Evolutionary conservation across 1,284 basidiomycete genomes (phyloP).

Genomic region (Pterulicium gracile): DNA sequence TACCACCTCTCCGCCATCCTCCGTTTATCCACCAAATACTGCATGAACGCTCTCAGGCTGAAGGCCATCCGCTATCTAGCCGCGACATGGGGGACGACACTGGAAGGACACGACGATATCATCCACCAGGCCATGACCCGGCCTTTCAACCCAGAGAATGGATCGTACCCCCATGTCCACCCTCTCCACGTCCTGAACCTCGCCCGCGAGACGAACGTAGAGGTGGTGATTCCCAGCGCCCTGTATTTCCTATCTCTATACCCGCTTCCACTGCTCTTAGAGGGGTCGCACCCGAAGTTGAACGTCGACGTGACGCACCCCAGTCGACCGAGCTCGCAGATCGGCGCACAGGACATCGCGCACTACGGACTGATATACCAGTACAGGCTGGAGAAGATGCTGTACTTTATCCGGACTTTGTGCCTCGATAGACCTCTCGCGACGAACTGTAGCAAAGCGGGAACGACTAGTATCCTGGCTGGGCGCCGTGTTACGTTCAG

Average conservation of each 20-base stretch:
- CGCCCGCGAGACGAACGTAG: conserved; percentile 39
- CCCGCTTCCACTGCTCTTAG: conserved; percentile 35
- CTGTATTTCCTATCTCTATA: conserved; percentile 53
- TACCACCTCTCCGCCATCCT: conserved; percentile 42
- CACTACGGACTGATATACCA: conserved; percentile 51
- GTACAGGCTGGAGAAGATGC: conserved; percentile 35
- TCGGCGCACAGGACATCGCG: conserved; percentile 30
- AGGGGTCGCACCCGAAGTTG: conserved; percentile 44
- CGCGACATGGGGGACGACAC: conserved; percentile 41
- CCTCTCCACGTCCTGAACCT: conserved; percentile 50
- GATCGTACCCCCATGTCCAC: conserved; percentile 46
- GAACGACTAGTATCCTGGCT: conserved; percentile 9
- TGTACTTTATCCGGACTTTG: conserved; percentile 37
- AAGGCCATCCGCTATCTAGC: conserved; percentile 37
- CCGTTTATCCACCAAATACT: conserved; percentile 48
- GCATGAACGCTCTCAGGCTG: conserved; percentile 34
- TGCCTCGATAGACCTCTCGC: conserved; percentile 23
- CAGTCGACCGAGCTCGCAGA: conserved; percentile 35
- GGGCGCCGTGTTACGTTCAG: conserved; percentile 9
- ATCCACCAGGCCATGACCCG: conserved; percentile 35
- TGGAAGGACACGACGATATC: conserved; percentile 47
- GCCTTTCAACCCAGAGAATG: conserved; percentile 29
- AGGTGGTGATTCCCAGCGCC: conserved; percentile 37
- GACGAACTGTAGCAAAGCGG: conserved; percentile 13
- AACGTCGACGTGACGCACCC: conserved; percentile 27